phyloP scores from a whole-genome alignment of 768 basidiomycete species.

The Arthromyces matolae region DNA sequence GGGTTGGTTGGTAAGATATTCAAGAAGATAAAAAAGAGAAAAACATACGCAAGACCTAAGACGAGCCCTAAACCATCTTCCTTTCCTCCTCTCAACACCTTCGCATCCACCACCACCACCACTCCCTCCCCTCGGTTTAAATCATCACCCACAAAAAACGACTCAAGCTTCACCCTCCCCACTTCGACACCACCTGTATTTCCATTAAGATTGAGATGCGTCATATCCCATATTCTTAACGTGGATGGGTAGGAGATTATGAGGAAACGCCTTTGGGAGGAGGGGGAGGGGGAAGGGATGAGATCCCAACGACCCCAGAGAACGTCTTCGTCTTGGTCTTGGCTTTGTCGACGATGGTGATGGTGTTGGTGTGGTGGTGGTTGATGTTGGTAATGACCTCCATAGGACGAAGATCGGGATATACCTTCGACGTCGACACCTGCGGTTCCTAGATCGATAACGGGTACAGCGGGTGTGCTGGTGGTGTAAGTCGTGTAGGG shows the following conservation, averaged over 20 bases:
- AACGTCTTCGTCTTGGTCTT: not conserved
- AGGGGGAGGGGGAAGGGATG: not conserved
- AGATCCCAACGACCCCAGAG: not conserved
- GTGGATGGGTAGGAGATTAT: constrained; percentile 43
- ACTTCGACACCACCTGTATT: constrained; percentile 42
- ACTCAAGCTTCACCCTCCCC: constrained; percentile 37
- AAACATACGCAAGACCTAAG: constrained; percentile 32
- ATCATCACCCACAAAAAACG: not conserved
- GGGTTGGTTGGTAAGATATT: not conserved
- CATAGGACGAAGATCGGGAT: not conserved
- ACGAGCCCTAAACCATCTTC: constrained; percentile 25
- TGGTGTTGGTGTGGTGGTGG: not conserved
- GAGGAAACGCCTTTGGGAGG: constrained; percentile 6
- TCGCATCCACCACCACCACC: constrained; percentile 30
- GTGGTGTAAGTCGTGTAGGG: not conserved
- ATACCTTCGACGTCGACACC: not conserved
- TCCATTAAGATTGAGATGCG: constrained; percentile 46
- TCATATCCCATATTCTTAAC: constrained; percentile 62
- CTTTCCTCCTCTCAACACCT: constrained; percentile 32
- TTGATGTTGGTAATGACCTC: not conserved
- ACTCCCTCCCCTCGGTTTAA: not conserved
- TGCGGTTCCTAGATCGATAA: constrained; percentile 12
- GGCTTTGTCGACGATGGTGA: no score
- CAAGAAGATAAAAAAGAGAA: not conserved
- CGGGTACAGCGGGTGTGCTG: constrained; percentile 4